These are phyloP conservation scores for Suillus luteus DNA, from an alignment of 768 basidiomycete species.

Conservation along the genomic window DNA sequence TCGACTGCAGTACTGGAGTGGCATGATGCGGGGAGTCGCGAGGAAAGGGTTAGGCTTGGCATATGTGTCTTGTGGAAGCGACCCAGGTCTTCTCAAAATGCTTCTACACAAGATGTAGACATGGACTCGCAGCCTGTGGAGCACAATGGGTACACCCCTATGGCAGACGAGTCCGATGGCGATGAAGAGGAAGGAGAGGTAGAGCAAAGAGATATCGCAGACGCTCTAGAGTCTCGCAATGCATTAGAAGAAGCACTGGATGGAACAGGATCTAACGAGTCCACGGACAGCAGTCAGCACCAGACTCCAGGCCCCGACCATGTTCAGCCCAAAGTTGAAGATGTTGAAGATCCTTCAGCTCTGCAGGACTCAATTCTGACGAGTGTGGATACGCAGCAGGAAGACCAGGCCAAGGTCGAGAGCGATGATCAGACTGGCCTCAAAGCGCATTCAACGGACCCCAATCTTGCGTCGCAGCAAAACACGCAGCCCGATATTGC, in stretches of 20 bases:
- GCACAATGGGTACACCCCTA: constrained; percentile 14
- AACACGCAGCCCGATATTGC: constrained; percentile 39
- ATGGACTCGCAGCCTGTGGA: constrained; percentile 27
- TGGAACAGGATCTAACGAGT: constrained; percentile 32
- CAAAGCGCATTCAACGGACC: constrained; percentile 59
- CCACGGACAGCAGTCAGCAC: constrained; percentile 39
- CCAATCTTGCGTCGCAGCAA: constrained; percentile 46
- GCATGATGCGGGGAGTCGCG: constrained; percentile 71
- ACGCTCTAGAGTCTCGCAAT: constrained; percentile 56
- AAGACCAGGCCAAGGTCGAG: constrained; percentile 30
- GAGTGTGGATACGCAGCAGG: constrained; percentile 38
- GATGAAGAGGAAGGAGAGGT: constrained; percentile 63
- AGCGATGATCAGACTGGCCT: constrained; percentile 38
- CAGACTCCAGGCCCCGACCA: constrained; percentile 29
- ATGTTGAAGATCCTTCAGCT: constrained; percentile 57
- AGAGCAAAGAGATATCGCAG: constrained; percentile 55
- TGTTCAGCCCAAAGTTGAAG: constrained; percentile 51
- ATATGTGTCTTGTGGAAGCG: constrained; percentile 69
- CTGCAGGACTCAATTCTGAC: constrained; percentile 33
- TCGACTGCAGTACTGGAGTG: constrained; percentile 85
- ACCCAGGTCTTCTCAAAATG: constrained; percentile 41
- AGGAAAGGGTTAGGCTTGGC: constrained; percentile 65
- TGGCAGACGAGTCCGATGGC: constrained; percentile 46
- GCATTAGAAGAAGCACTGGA: constrained; percentile 63
- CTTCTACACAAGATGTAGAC: constrained; percentile 33